Evolutionary conservation across 2,329 filamentous ascomycete species (phyloP), one percentile per base, ranked within the genome.

Genomic region (Botrytis medusae): DNA sequence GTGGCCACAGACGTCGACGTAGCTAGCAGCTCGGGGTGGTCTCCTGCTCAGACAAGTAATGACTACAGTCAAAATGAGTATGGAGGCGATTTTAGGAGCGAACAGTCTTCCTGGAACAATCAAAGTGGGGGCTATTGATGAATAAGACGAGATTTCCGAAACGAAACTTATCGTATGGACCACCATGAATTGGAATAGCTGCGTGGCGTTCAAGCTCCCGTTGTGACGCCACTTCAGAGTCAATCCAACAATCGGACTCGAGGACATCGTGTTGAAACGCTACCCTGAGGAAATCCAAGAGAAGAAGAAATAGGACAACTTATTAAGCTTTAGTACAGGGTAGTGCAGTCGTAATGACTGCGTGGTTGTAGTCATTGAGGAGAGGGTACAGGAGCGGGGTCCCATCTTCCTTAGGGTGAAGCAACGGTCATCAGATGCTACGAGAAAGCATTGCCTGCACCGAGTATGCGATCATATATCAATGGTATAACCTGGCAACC

Each of bases 1-100:
- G 22, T 48, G 37, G 29, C 67, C 37, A 42, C 18, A 22, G 51
- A 74, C 6, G 48, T 76, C 40, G 65, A 75, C 20, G 73, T 77
- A 37, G 76, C 73, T 25, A 46, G 65, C 14, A 72, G 37, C 18
- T 71, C 75, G 25, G 74, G 72, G 12, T 63, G 72, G 72, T 67
- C 69, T 40, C 48, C 72, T 42, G 37, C 62, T 60, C 64, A 69
- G 32, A 44, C 57, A 37, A 57, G 32, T 34, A 70, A 54, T n/a
- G 37, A 22, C 44, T 70, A 62, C 48, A 60, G 46, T 16, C 59
- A 69, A 62, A 61, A 48, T n/a, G 61, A 65, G 48, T 59, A 70
- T 54, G 72, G 48, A 61, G 74, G 65, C 54, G 61, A 37, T 14
- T 46, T 16, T 71, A 69, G 51, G 37, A 70, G 54, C 60, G 44